Evolutionary conservation across 139 green algal genomes (phyloP), one percentile per base, ranked within the genome.

Genomic region (Haematococcus lacustris): DNA sequence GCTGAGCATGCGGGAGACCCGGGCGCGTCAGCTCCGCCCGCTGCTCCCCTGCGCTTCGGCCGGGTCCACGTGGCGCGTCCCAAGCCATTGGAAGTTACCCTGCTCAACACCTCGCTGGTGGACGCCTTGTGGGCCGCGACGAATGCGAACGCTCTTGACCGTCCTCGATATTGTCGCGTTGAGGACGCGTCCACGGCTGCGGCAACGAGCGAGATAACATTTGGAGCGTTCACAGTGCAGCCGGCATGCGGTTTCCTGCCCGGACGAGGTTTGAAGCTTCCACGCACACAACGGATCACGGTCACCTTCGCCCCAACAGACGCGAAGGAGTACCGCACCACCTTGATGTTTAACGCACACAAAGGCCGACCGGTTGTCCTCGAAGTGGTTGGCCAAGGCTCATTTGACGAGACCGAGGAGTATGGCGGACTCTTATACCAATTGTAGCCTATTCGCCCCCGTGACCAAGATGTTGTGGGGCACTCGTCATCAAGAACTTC

Each of bases 71-170:
- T 81, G 70, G 68, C 76, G 32, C 39, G 61, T 3, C 77, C 80
- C 38, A 83, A 77, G 51, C 51, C 68, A 53, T 38, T 86, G 3
- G 32, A 73, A 1, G 64, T 86, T 33, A 73, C 60, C 9, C 71
- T 86, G 6, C 72, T 51, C 71, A 86, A 86, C 68, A 74, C 77
- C 39, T 82, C 81, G 1, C 65, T 70, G 6, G 81, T 86, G 34
- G 81, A 84, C 66, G 78, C 81, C 0, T 61, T 68, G 9, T 87
- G 78, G 78, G 41, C 68, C n/a, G 76, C 76, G 26, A 73, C 66
- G 7, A 35, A 62, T 25, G 68, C 13, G 21, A 26, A 64, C n/a
- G 33, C 41, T 41, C 25, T 30, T 33, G 64, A 53, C 17, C 13
- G 34, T 43, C 43, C 67, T 30, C 63, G 47, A 30, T 50, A 63